A percentile compares a stretch with the other conserved stretches of the same genome.
These are phyloP conservation scores for Rhipidocladum racemiflorum DNA, from an alignment of 176 grass and related monocot species.

Conservation along the genomic window DNA sequence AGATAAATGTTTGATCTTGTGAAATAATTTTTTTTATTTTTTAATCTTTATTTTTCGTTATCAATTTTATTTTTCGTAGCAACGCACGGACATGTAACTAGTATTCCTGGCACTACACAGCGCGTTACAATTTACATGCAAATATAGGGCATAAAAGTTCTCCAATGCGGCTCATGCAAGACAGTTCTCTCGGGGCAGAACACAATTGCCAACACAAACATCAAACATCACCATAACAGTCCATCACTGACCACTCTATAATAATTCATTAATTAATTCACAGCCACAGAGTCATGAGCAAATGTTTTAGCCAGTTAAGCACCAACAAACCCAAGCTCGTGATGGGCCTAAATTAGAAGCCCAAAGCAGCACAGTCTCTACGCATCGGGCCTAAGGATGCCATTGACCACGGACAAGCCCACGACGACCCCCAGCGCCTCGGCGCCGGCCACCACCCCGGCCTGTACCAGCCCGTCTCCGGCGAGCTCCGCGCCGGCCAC, in stretches of 20 bases:
- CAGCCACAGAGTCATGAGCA: neutral
- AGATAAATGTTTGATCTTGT: too few species aligned
- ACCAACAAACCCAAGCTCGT: neutral
- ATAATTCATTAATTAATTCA: neutral
- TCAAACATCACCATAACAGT: neutral
- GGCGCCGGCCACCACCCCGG: constrained; percentile 61
- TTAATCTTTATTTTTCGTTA: too few species aligned
- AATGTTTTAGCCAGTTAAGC: neutral
- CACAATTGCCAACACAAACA: neutral
- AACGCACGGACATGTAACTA: too few species aligned
- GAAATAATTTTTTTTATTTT: too few species aligned
- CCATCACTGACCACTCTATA: neutral
- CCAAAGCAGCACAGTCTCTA: neutral
- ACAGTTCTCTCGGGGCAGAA: neutral
- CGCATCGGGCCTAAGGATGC: constrained; percentile 63
- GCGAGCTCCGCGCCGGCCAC: constrained; percentile 48
- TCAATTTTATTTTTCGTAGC: too few species aligned
- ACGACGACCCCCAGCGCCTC: constrained; percentile 76
- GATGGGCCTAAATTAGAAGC: neutral
- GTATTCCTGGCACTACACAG: too few species aligned
- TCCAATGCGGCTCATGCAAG: neutral
- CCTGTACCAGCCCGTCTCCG: constrained; percentile 71
- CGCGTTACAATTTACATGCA: too few species aligned
- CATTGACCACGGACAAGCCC: constrained; percentile 72
- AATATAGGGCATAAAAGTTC: too few species aligned